Evolutionary conservation across 305 asterid species (phyloP), one percentile per base, ranked within the genome.

Genomic region (Caryopteris hybrid): DNA sequence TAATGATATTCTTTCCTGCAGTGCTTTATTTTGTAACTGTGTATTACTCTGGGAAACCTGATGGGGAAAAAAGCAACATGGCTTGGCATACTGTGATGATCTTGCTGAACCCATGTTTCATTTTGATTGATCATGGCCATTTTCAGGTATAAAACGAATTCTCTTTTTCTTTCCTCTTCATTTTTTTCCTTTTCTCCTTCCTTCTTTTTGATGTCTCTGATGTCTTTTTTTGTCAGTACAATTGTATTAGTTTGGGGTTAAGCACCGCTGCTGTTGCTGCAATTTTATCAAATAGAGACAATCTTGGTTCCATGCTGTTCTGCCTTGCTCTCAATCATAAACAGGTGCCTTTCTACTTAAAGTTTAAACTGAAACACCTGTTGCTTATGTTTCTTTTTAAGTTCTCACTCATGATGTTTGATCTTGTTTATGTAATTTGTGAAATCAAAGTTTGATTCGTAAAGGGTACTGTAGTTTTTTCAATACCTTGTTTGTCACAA

Each of bases 121-220:
- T 94, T 69, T 81, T 94, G 91, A 89, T 94, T 68, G 99, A 94
- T 80, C 99, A 94, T 74, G 99, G 99, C 38, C 97, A 94, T 82
- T 94, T 94, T 82, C 99, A 90, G 97, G 97, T 90, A 63, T 72
- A 66, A 58, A 43, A 1, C 60, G 47, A 59, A 54, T 16, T 64
- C 17, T 31, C 36, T 6, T 29, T 23, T 9, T 10, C 33, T 57
- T 29, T 39, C n/a, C n/a, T n/a, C n/a, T 36, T 14, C 18, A 6
- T 3, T 14, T 11, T 9, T 20, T 2, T 21, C 6, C 42, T 17
- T 34, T 43, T 42, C 43, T 59, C 56, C 18, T 20, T 11, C 23
- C 17, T 46, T 45, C 25, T 25, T 58, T 68, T 73, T 53, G 57
- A 13, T 66, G 47, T 54, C 4, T 58, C n/a, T 42, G 27, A 57